Evolutionary conservation across 768 basidiomycete species (phyloP).

Genomic region (Heimioporus sp.): DNA sequence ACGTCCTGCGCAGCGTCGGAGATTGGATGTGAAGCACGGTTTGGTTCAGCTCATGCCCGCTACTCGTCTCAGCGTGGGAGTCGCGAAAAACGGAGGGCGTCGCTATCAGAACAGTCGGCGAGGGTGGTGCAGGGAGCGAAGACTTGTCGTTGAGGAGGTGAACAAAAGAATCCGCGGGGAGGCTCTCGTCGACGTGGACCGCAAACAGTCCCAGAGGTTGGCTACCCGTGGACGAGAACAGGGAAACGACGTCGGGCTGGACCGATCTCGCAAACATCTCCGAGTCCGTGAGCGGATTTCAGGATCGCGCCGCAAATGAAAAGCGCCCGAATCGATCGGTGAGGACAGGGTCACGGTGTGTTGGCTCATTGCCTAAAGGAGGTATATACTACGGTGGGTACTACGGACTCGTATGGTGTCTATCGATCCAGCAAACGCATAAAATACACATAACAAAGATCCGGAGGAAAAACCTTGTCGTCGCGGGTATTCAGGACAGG

Average conservation of each 20-base stretch:
- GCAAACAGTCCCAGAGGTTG: constrained; percentile 60
- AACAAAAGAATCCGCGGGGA: constrained; percentile 63
- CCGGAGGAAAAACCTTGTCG: not conserved
- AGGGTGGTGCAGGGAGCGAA: constrained; percentile 44
- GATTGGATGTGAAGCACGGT: constrained; percentile 80
- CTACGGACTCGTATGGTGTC: constrained; percentile 1
- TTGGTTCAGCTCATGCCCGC: constrained; percentile 46
- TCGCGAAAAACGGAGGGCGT: constrained; percentile 34
- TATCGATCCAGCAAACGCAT: constrained; percentile 5
- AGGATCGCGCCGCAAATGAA: constrained; percentile 18
- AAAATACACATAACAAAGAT: constrained; percentile 14
- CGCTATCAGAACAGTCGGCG: constrained; percentile 46
- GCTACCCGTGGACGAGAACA: constrained; percentile 73
- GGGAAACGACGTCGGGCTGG: constrained; percentile 63
- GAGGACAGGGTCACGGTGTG: constrained; percentile 1
- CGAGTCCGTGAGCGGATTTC: constrained; percentile 7
- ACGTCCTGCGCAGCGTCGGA: constrained; percentile 66
- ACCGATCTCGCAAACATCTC: constrained; percentile 49
- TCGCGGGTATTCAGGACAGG: constrained; percentile 11
- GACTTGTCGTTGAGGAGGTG: constrained; percentile 60
- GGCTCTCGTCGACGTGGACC: constrained; percentile 41
- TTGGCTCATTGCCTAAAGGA: not conserved
- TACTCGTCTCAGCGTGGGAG: constrained; percentile 31
- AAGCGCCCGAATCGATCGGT: constrained; percentile 11
- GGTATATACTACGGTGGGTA: constrained; percentile 1